Evolutionary conservation across 352 stramenopile species (phyloP).

Genomic region (Phytophthora megakarya): DNA sequence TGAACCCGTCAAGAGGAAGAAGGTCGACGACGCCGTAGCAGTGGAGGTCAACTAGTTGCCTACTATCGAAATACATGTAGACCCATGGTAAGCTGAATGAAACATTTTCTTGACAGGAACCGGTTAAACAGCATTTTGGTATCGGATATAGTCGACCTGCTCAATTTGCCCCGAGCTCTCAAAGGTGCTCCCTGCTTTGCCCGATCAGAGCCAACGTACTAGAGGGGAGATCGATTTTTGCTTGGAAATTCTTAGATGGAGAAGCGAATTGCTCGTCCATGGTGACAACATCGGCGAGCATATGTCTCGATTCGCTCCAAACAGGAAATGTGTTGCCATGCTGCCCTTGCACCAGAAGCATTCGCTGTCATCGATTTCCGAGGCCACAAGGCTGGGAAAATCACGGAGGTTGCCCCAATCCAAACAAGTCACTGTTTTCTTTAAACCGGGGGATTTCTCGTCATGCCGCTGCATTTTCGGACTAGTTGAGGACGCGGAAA

Average conservation of each 20-base stretch:
- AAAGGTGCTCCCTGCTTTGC: neutral
- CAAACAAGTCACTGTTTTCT: slow-evolving; percentile 4
- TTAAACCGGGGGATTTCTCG: slow-evolving; percentile 11
- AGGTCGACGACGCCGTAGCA: slow-evolving; percentile 1
- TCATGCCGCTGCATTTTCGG: slow-evolving; percentile 5
- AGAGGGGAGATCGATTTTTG: slow-evolving; percentile 7
- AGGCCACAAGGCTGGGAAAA: neutral
- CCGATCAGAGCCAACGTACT: neutral
- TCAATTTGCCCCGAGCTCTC: slow-evolving; percentile 19
- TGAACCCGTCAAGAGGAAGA: slow-evolving; percentile 28
- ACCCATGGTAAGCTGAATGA: slow-evolving; percentile 9
- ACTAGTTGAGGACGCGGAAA: neutral
- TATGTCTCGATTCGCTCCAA: neutral
- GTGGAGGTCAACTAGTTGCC: neutral
- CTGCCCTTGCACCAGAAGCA: neutral
- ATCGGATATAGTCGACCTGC: too few relatives aligned
- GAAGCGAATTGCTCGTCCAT: slow-evolving; percentile 11
- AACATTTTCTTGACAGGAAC: slow-evolving; percentile 1
- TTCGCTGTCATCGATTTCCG: slow-evolving; percentile 1
- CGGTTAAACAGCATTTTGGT: neutral
- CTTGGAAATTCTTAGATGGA: slow-evolving; percentile 7
- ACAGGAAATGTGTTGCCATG: slow-evolving; percentile 9
- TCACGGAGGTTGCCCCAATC: neutral
- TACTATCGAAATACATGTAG: slow-evolving; percentile 13
- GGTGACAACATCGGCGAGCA: slow-evolving; percentile 1